A percentile compares a stretch with the other conserved stretches of the same genome.
phyloP scores from a whole-genome alignment of 345 rosid genomes.

The Cardamine chenopodiifolia region DNA sequence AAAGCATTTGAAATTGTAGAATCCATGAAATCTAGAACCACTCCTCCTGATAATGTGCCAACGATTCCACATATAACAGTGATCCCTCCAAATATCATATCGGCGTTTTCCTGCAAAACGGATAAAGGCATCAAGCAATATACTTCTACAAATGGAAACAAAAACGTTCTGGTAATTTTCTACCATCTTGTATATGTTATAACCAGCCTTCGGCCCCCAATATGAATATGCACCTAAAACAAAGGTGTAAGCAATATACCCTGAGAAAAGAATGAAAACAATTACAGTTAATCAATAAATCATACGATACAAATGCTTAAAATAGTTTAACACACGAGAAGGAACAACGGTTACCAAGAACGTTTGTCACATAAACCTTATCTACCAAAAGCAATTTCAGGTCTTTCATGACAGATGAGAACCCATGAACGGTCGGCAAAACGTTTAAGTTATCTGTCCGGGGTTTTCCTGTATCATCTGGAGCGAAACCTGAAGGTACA shows the following conservation, averaged over 20 bases:
- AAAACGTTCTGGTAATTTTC: conserved; percentile 4
- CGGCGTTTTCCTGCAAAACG: conserved; percentile 70
- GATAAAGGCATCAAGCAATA: conserved; percentile 15
- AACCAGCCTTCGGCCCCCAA: conserved; percentile 98
- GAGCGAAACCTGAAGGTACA: conserved; percentile 68
- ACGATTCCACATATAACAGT: conserved; percentile 79
- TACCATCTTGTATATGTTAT: conserved; percentile 87
- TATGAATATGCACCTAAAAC: conserved; percentile 96
- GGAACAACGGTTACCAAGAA: conserved; percentile 61
- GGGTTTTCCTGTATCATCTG: conserved; percentile 49
- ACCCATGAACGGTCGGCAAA: conserved; percentile 43
- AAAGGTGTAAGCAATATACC: conserved; percentile 82
- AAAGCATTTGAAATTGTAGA: conserved; percentile 89
- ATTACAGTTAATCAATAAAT: conserved; percentile 49
- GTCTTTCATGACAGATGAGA: conserved; percentile 65
- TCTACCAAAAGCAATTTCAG: conserved; percentile 62
- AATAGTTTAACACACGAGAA: not conserved
- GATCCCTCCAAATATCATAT: conserved; percentile 87
- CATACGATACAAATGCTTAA: conserved; percentile 4
- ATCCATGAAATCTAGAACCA: conserved; percentile 62
- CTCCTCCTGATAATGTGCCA: conserved; percentile 88
- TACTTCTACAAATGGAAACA: conserved; percentile 10
- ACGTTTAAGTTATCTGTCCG: conserved; percentile 32
- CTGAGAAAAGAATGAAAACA: conserved; percentile 48
- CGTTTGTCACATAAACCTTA: conserved; percentile 70